Evolutionary conservation across 2,329 filamentous ascomycete species (phyloP).

Genomic region (Penicillium sp.): DNA sequence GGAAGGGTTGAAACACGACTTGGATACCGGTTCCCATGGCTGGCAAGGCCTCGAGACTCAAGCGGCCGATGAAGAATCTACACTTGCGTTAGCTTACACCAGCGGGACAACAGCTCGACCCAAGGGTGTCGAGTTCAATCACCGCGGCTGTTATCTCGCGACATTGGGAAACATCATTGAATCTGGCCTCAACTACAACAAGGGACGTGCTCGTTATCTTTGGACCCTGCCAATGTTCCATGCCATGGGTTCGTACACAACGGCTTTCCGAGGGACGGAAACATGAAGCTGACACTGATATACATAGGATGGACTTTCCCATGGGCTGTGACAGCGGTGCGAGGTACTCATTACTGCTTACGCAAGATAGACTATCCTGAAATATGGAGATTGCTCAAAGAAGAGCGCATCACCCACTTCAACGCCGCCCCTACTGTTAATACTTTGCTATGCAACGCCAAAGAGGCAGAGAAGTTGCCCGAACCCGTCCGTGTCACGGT

Average conservation of each 20-base stretch:
- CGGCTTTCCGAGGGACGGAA: neutral
- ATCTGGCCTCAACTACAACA: slow-evolving; percentile 73
- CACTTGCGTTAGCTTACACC: slow-evolving; percentile 89
- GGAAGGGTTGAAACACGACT: slow-evolving; percentile 76
- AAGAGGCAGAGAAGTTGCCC: slow-evolving; percentile 70
- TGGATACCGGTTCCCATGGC: slow-evolving; percentile 63
- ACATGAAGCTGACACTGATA: neutral
- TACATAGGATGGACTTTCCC: slow-evolving; percentile 74
- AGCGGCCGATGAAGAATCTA: slow-evolving; percentile 72
- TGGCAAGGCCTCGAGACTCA: slow-evolving; percentile 78
- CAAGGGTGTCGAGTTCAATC: slow-evolving; percentile 91
- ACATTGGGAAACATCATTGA: slow-evolving; percentile 85
- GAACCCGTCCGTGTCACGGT: slow-evolving; percentile 83
- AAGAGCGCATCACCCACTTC: slow-evolving; percentile 89
- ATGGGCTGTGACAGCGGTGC: slow-evolving; percentile 88
- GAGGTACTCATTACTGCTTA: slow-evolving; percentile 93
- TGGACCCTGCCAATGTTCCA: slow-evolving; percentile 93
- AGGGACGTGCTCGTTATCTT: slow-evolving; percentile 75
- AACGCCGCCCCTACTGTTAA: slow-evolving; percentile 96
- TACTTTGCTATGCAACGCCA: slow-evolving; percentile 80
- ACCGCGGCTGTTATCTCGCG: slow-evolving; percentile 84
- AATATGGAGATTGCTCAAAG: slow-evolving; percentile 86
- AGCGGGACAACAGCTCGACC: slow-evolving; percentile 88
- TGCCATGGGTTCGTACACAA: slow-evolving; percentile 51
- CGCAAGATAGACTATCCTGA: slow-evolving; percentile 92